Evolutionary conservation across 805 yeast species (phyloP).

Genomic region (Barnettozyma pratensis): DNA sequence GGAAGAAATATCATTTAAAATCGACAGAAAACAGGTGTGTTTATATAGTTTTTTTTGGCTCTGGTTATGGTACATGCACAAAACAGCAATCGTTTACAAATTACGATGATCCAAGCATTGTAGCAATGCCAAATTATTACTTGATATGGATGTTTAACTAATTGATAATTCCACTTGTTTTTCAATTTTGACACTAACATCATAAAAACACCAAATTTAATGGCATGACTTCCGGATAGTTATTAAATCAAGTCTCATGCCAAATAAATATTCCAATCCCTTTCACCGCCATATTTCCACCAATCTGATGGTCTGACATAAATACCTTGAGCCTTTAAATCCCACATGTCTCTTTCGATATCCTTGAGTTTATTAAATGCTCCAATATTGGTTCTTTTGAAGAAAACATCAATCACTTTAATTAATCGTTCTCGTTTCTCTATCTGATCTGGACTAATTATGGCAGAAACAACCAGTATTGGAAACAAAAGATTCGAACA

Average conservation of each 20-base stretch:
- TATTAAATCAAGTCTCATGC: neutral
- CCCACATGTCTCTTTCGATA: conserved; percentile 6
- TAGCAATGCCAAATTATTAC: too few species aligned
- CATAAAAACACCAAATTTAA: too few species aligned
- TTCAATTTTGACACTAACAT: too few species aligned
- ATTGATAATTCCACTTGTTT: too few species aligned
- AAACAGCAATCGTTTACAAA: neutral
- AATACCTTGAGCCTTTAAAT: neutral
- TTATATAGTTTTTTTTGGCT: neutral
- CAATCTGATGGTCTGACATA: conserved; percentile 4
- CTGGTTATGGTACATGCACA: too few species aligned
- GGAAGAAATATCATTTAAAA: neutral
- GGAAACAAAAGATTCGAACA: conserved; percentile 8
- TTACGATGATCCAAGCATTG: neutral
- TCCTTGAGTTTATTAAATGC: conserved; percentile 2
- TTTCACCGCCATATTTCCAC: conserved; percentile 3
- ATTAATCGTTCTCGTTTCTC: neutral
- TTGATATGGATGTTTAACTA: too few species aligned
- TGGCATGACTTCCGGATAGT: too few species aligned
- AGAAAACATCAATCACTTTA: neutral
- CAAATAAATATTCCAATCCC: conserved; percentile 4
- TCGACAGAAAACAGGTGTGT: neutral
- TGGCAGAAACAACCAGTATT: neutral
- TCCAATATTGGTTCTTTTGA: conserved; percentile 8
- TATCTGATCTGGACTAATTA: neutral